phyloP scores from a whole-genome alignment of 805 yeast species.

The Ogataea philodendri region DNA sequence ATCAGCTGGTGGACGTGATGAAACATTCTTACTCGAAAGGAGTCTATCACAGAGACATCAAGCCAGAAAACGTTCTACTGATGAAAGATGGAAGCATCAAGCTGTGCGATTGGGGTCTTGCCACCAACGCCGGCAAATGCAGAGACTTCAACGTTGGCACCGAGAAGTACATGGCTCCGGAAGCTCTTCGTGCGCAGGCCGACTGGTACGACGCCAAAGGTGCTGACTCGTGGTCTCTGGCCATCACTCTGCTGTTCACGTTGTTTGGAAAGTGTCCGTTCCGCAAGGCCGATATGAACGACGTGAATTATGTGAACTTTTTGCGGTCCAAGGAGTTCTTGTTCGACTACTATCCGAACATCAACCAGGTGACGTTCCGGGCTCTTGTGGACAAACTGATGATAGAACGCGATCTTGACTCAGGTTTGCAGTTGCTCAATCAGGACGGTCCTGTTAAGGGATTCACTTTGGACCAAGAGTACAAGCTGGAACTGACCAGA shows the following conservation, averaged over 20 bases:
- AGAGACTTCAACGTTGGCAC: conserved; percentile 48
- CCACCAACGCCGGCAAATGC: conserved; percentile 39
- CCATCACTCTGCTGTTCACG: conserved; percentile 48
- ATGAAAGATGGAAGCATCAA: conserved; percentile 52
- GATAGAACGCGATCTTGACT: conserved; percentile 39
- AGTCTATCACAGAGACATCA: conserved; percentile 67
- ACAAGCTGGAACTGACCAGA: conserved; percentile 27
- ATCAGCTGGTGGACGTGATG: conserved; percentile 53
- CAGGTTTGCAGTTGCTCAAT: conserved; percentile 30
- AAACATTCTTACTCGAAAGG: conserved; percentile 54
- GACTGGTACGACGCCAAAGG: conserved; percentile 40
- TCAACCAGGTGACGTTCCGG: conserved; percentile 42
- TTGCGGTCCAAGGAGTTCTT: conserved; percentile 40
- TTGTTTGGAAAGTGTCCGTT: conserved; percentile 55
- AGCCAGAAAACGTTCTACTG: conserved; percentile 68
- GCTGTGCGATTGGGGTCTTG: conserved; percentile 73
- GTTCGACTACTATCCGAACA: conserved; percentile 48
- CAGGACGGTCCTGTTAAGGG: conserved; percentile 37
- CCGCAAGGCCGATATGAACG: conserved; percentile 39
- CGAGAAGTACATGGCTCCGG: conserved; percentile 62
- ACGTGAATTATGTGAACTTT: conserved; percentile 45
- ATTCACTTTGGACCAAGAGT: conserved; percentile 47
- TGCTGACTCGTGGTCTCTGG: conserved; percentile 58
- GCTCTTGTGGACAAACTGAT: conserved; percentile 42
- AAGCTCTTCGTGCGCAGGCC: conserved; percentile 29